Base-by-base conservation (phyloP, 1,284 basidiomycete species). In the Apiotrichum mycotoxinovorans region DNA sequence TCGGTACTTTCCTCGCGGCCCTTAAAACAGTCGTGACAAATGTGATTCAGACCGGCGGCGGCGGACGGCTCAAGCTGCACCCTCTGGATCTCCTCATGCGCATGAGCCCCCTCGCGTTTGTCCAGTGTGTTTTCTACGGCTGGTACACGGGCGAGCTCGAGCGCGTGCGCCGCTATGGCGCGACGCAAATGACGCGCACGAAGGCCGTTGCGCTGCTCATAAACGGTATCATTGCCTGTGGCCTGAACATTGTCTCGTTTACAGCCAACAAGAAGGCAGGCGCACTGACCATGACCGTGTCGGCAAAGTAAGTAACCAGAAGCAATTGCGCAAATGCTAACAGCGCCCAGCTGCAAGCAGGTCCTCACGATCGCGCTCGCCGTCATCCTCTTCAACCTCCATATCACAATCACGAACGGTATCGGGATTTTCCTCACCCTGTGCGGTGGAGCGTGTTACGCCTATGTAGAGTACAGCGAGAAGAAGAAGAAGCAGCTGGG, bases 21-120 rank as follows among this genome's bases (percentile, higher is more conserved):
- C 78, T 94, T 54, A 96, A 96, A 75, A 94, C 92, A 0, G 87
- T 96, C 51, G 84, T 87, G 56, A 95, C 93, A 15, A 90, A 91
- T 72, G 77, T 89, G 56, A 84, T 93, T 8, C 89, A 80, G 64
- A 79, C 78, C 1, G 77, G 77, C 12, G 71, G 68, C 15, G 75
- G 76, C 4, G 73, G 73, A 2, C 66, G 75, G 20, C 66, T 78
- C 23, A 77, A 73, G 60, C 71, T 78, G 9, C 89, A 95, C 67
- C 87, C 93, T 1, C 83, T 96, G 12, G 89, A 93, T 70, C 83
- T 96, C 35, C 83, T 97, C 49, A 82, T 85, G 64, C 84, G 87
- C 49, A 87, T 91, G 82, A 89, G 87, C 0, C 92, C 91, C 0
- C 81, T 96, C 38, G 92, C 93, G 0, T 90, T 92, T 74, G 80